Conservation (phyloP, 2,329 filamentous ascomycete species). For the Cytospora paraplurivora region DNA sequence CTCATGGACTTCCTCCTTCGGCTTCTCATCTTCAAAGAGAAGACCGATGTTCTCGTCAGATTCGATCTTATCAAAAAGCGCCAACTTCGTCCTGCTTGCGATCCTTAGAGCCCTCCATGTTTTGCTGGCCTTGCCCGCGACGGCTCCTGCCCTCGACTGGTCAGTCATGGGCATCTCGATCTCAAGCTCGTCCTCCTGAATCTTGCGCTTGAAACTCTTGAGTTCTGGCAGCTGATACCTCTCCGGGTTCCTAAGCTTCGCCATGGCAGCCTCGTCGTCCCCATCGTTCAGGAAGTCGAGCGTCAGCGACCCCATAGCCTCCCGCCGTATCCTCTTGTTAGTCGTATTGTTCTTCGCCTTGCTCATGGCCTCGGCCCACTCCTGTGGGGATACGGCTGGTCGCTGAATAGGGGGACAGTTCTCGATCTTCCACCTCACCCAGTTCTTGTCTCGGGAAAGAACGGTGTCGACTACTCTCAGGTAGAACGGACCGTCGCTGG, state of each 20-base stretch:
- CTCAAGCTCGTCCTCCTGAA: slow-evolving; percentile 81
- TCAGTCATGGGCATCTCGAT: slow-evolving; percentile 76
- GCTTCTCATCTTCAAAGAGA: slow-evolving; percentile 51
- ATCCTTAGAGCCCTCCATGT: slow-evolving; percentile 87
- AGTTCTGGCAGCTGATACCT: slow-evolving; percentile 71
- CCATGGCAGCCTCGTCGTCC: slow-evolving; percentile 59
- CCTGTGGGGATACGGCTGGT: slow-evolving; percentile 67
- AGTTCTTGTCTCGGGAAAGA: slow-evolving; percentile 93
- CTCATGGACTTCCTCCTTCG: slow-evolving; percentile 41
- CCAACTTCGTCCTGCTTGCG: slow-evolving; percentile 72
- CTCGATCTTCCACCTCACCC: slow-evolving; percentile 98
- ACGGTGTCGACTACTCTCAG: slow-evolving; percentile 97
- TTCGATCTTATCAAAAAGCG: slow-evolving; percentile 84
- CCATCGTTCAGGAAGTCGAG: slow-evolving; percentile 77
- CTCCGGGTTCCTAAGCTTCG: slow-evolving; percentile 65
- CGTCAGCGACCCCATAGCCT: slow-evolving; percentile 72
- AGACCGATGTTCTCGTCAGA: slow-evolving; percentile 70
- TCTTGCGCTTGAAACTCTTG: slow-evolving; percentile 70
- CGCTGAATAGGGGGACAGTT: slow-evolving; percentile 85
- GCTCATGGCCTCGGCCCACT: slow-evolving; percentile 70
- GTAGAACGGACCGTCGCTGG: slow-evolving; percentile 84
- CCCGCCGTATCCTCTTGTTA: slow-evolving; percentile 69
- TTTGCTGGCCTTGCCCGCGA: slow-evolving; percentile 81
- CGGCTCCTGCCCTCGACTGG: slow-evolving; percentile 55
- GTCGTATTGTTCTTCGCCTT: slow-evolving; percentile 67